These are phyloP conservation scores for Pythium guiyangense DNA, from an alignment of 352 stramenopile genomes.

Conservation along the genomic window DNA sequence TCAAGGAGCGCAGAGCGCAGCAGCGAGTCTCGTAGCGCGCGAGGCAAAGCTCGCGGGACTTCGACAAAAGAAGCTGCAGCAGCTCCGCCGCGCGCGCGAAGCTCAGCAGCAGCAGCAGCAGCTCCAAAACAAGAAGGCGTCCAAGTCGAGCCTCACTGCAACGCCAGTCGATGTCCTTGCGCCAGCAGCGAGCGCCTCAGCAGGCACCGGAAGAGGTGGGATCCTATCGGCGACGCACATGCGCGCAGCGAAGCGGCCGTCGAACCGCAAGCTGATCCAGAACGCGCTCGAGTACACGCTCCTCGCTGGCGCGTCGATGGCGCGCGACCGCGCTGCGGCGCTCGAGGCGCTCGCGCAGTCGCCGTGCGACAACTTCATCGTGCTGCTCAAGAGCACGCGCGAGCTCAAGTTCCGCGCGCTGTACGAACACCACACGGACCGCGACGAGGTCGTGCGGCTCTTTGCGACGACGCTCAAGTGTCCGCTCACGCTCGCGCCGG, in stretches of 20 bases:
- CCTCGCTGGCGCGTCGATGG: constrained; percentile 54
- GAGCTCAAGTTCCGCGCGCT: constrained; percentile 73
- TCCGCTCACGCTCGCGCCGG: constrained; percentile 22
- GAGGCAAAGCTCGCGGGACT: constrained; percentile 34
- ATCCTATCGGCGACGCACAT: not conserved
- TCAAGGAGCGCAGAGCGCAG: not conserved
- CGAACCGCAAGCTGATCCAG: constrained; percentile 69
- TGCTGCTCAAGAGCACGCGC: constrained; percentile 67
- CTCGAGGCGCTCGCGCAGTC: constrained; percentile 40
- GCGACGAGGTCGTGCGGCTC: constrained; percentile 31
- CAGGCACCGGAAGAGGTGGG: no score
- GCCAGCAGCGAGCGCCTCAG: not conserved
- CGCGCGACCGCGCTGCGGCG: constrained; percentile 43
- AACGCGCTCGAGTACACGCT: constrained; percentile 81
- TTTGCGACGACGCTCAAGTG: constrained; percentile 31
- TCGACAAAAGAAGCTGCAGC: constrained; percentile 55
- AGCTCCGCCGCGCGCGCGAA: constrained; percentile 47
- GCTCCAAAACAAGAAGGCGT: constrained; percentile 13
- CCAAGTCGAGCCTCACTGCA: not conserved
- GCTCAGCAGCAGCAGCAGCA: constrained; percentile 28
- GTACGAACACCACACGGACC: constrained; percentile 59
- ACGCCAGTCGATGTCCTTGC: not conserved
- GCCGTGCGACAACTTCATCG: constrained; percentile 61
- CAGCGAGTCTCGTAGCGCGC: not conserved
- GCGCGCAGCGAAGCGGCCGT: constrained; percentile 28